Percentiles rank a stretch among this genome's conserved stretches.
phyloP scores from a whole-genome alignment of 1,139 yeast genomes.

The Candida mesenterica region DNA sequence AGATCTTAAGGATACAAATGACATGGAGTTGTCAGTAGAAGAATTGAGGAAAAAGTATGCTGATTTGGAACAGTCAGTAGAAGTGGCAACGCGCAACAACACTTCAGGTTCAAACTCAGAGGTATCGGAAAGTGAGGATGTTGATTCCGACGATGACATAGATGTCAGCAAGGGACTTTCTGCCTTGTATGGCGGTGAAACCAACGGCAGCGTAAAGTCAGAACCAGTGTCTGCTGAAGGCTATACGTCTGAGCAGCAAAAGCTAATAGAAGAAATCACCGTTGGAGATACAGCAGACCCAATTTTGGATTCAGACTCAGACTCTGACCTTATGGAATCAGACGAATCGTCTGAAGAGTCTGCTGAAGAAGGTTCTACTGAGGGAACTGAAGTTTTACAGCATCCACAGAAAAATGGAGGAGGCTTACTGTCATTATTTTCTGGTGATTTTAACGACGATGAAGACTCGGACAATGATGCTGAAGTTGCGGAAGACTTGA shows the following conservation, averaged over 20 bases:
- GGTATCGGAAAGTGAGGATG: slow-evolving; percentile 9
- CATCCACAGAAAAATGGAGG: slow-evolving; percentile 7
- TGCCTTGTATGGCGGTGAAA: slow-evolving; percentile 30
- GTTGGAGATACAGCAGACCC: slow-evolving; percentile 15
- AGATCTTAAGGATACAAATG: slow-evolving; percentile 5
- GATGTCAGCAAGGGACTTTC: slow-evolving; percentile 29
- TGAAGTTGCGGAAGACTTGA: too few relatives aligned
- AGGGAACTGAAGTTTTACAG: slow-evolving; percentile 3
- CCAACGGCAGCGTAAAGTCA: slow-evolving; percentile 6
- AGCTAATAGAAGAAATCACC: slow-evolving; percentile 24
- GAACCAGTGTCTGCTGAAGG: slow-evolving; percentile 14
- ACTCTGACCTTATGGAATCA: slow-evolving; percentile 12
- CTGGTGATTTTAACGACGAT: slow-evolving; percentile 16
- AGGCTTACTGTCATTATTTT: slow-evolving; percentile 24
- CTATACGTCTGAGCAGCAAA: slow-evolving; percentile 36
- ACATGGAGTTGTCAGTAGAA: slow-evolving; percentile 57
- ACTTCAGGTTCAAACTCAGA: slow-evolving; percentile 3
- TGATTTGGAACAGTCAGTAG: slow-evolving; percentile 32
- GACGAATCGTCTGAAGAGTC: background rate
- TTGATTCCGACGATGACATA: slow-evolving; percentile 21
- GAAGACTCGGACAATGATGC: slow-evolving; percentile 18
- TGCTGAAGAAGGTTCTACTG: slow-evolving; percentile 16
- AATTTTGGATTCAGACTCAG: slow-evolving; percentile 25
- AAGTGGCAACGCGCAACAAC: background rate
- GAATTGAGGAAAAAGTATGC: slow-evolving; percentile 67